A percentile compares a stretch with the other conserved stretches of the same genome.
Conservation (phyloP, 202 grass and related monocot genomes). For the Thinopyrum obtusiflorum region DNA sequence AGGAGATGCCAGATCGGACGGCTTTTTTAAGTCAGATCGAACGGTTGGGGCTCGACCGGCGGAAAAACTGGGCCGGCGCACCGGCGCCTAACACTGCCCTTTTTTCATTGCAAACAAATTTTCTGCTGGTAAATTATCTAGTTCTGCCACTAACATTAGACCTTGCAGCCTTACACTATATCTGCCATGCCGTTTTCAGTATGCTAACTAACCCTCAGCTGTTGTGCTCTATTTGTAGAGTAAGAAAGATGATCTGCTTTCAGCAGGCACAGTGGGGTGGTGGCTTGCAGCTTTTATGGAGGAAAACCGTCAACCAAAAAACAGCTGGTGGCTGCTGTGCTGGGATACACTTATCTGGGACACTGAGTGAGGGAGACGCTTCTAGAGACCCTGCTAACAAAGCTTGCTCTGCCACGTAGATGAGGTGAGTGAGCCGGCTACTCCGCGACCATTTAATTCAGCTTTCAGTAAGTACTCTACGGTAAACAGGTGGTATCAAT, state of each 20-base stretch:
- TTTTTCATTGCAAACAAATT: background rate
- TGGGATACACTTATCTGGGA: background rate
- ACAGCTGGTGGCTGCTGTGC: too few species aligned
- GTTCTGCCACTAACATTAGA: background rate
- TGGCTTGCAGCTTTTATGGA: background rate
- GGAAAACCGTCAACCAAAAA: too few species aligned
- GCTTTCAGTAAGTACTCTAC: background rate
- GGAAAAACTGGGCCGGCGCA: too few species aligned
- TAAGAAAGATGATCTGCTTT: background rate
- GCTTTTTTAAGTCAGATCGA: too few species aligned
- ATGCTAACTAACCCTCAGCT: background rate
- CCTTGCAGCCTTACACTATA: too few species aligned
- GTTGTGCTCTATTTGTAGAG: background rate
- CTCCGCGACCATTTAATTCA: background rate
- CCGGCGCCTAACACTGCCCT: too few species aligned
- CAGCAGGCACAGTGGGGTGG: background rate
- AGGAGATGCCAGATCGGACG: too few species aligned
- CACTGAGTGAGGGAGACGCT: background rate
- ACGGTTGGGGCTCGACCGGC: too few species aligned
- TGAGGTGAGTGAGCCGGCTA: background rate
- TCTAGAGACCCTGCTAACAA: background rate
- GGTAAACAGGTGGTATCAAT: too few species aligned
- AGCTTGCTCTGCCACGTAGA: background rate
- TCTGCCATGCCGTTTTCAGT: background rate
- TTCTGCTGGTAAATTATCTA: background rate